Conservation (phyloP, 2,329 filamentous ascomycete species). For the Colletotrichum chlorophyti region DNA sequence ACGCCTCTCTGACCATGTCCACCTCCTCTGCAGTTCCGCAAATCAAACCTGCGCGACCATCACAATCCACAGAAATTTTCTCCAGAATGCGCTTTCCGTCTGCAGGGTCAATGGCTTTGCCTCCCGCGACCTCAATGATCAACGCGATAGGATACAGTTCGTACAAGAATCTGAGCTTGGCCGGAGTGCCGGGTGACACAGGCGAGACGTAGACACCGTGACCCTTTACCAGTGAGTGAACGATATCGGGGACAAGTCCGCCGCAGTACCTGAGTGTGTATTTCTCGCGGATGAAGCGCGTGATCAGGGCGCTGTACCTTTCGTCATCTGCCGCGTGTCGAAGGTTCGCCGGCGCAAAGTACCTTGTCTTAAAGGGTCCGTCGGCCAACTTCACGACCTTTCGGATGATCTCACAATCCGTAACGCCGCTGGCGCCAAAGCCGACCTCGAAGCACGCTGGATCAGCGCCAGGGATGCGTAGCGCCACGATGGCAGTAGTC, state of each 20-base stretch:
- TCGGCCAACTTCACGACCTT: conserved; percentile 44
- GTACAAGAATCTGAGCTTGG: conserved; percentile 65
- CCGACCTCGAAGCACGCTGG: conserved; percentile 58
- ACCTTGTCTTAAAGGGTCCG: conserved; percentile 54
- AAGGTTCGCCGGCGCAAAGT: conserved; percentile 69
- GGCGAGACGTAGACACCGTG: conserved; percentile 68
- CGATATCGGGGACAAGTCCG: conserved; percentile 66
- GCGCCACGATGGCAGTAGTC: conserved; percentile 61
- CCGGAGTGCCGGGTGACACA: conserved; percentile 55
- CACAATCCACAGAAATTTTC: conserved; percentile 44
- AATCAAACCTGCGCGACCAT: conserved; percentile 57
- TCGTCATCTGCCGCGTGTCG: conserved; percentile 60
- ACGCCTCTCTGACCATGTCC: conserved; percentile 38
- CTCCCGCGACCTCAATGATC: conserved; percentile 66
- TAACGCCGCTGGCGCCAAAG: conserved; percentile 37
- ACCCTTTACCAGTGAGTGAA: conserved; percentile 65
- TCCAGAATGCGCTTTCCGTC: conserved; percentile 50
- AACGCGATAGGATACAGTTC: conserved; percentile 67
- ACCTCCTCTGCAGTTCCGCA: conserved; percentile 60
- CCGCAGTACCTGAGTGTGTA: conserved; percentile 68
- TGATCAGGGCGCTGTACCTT: conserved; percentile 56
- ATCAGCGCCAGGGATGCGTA: conserved; percentile 50
- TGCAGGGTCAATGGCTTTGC: conserved; percentile 57
- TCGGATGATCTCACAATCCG: conserved; percentile 48
- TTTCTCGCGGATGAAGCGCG: conserved; percentile 54